Base-by-base conservation (phyloP, 2,329 filamentous ascomycete genomes). In the Trichoderma gracile region DNA sequence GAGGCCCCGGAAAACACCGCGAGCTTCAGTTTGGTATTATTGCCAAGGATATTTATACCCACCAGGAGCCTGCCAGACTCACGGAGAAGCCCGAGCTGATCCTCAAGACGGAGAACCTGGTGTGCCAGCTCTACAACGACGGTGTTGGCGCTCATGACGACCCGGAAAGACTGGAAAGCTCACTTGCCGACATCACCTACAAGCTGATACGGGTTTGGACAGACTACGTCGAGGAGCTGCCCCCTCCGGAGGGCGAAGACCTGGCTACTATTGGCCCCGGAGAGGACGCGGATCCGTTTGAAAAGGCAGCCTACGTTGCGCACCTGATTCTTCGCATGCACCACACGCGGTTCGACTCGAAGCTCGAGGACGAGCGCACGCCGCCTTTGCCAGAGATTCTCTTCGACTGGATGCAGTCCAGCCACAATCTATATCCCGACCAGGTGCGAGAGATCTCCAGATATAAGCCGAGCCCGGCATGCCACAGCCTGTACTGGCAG, bases 401-500 rank as follows among this genome's bases (percentile, higher is more conserved):
- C 15, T 87, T 97, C 67, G 85, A 91, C 70, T 98, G 94, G 94
- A 81, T 96, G 68, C 84, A 91, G 62, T 81, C 82, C 17, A 85
- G 91, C 71, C 92, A 97, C 73, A 87, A 90, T 67, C 83, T 89
- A 27, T 90, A 90, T 70, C 82, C 84, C 2, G 82, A 86, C 58
- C 89, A 93, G 71, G 79, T 90, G 25, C 80, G 86, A 43, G 81
- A 87, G 4, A 83, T 97, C 25, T 79, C 85, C 67, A 81, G 82
- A 30, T 78, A 87, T 69, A 82, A 82, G 52, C 90, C 91, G 0
- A 90, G 90, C 65, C 91, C 93, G 23, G 89, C 92, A 2, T 86
- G 87, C 49, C 91, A 95, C 71, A 80, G 83, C 27, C 81, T 90
- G 42, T 98, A 92, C 77, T 98, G 94, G 94, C 91, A 93, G 72